Evolutionary conservation across 2,329 filamentous ascomycete genomes (phyloP).

Genomic region (Aspergillus sp.): DNA sequence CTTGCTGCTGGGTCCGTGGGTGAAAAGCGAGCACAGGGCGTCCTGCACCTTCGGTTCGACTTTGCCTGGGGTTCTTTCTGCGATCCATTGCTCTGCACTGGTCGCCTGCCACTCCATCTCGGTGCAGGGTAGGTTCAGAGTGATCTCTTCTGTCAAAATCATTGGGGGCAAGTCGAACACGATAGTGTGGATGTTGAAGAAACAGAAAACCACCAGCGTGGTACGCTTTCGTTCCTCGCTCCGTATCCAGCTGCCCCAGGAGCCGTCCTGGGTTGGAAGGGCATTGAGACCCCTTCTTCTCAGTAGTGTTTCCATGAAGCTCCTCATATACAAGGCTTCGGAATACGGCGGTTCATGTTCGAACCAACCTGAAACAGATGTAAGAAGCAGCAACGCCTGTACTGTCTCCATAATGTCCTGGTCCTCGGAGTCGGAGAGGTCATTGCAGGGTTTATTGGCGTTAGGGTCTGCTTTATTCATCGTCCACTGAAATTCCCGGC

Average conservation of each 20-base stretch:
- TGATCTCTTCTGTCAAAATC: conserved; percentile 30
- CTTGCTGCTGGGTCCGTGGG: conserved; percentile 7
- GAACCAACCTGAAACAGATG: conserved; percentile 31
- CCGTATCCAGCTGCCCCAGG: conserved; percentile 33
- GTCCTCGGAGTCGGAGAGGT: conserved; percentile 14
- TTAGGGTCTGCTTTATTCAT: background rate
- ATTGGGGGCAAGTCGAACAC: conserved; percentile 32
- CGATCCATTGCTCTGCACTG: conserved; percentile 21
- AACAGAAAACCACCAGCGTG: conserved; percentile 34
- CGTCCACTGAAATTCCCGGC: conserved; percentile 24
- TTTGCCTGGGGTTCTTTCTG: conserved; percentile 19
- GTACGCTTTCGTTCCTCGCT: conserved; percentile 30
- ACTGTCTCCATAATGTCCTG: conserved; percentile 27
- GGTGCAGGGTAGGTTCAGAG: conserved; percentile 29
- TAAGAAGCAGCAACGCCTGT: conserved; percentile 27
- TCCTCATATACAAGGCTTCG: conserved; percentile 28
- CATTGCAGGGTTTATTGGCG: background rate
- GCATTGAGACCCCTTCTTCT: conserved; percentile 28
- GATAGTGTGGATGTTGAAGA: conserved; percentile 35
- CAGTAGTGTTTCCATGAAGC: conserved; percentile 28
- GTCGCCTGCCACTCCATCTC: conserved; percentile 32
- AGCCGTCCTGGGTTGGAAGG: conserved; percentile 26
- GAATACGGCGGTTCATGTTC: conserved; percentile 29
- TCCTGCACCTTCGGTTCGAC: conserved; percentile 28
- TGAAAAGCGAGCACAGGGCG: conserved; percentile 25